A percentile compares a stretch with the other conserved stretches of the same genome.
Evolutionary conservation across 805 yeast species (phyloP).

Genomic region (Kregervanrija pseudodelftensis): DNA sequence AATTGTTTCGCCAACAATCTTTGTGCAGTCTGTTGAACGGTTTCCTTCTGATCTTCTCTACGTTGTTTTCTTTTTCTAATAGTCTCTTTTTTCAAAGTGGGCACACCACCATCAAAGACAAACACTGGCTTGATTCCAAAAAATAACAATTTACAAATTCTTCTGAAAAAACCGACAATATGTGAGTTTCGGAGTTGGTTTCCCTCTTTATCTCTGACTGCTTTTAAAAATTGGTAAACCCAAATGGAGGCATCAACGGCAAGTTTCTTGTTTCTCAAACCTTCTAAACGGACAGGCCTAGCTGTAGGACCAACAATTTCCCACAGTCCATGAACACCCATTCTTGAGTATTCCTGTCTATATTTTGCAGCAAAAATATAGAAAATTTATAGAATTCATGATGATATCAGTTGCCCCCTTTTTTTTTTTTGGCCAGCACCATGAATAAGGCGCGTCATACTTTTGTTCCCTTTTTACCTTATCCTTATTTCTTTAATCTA

Average conservation of each 20-base stretch:
- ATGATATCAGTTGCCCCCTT: too few relatives aligned
- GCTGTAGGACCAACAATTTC: constrained; percentile 85
- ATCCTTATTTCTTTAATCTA: too few relatives aligned
- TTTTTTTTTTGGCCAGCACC: too few relatives aligned
- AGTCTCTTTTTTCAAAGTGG: constrained; percentile 71
- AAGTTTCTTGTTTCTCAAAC: constrained; percentile 65
- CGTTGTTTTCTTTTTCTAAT: constrained; percentile 65
- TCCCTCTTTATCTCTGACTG: constrained; percentile 84
- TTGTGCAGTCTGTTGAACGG: constrained; percentile 69
- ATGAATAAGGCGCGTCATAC: too few relatives aligned
- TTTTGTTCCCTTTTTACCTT: too few relatives aligned
- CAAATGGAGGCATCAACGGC: constrained; percentile 99
- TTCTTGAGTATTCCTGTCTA: constrained; percentile 19
- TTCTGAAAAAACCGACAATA: constrained; percentile 88
- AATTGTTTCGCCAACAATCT: constrained; percentile 73
- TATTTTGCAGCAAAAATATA: too few relatives aligned
- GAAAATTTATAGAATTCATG: too few relatives aligned
- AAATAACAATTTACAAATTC: constrained; percentile 84
- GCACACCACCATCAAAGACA: constrained; percentile 96
- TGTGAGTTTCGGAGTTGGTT: constrained; percentile 72
- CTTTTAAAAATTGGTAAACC: constrained; percentile 95
- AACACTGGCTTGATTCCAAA: constrained; percentile 86
- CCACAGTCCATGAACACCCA: constrained; percentile 98
- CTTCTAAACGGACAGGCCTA: constrained; percentile 81
- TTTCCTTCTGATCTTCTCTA: constrained; percentile 66